phyloP scores from a whole-genome alignment of 228 moss, liverwort and hornwort genomes.

The Sphagnum fallax region DNA sequence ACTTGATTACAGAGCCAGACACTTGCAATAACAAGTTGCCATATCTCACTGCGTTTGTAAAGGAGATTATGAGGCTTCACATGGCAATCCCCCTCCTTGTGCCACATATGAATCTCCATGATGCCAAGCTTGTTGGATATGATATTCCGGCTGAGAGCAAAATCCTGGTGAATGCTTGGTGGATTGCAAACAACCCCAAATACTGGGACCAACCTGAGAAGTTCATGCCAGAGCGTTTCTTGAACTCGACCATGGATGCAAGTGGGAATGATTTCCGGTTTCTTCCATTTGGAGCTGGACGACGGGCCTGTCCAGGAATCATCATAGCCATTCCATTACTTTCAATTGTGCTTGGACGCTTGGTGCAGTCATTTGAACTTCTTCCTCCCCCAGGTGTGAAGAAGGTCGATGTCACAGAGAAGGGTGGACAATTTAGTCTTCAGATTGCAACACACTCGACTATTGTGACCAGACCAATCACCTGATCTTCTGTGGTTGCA shows the following conservation, averaged over 20 bases:
- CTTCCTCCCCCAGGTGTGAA: slow-evolving; percentile 49
- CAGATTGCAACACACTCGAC: slow-evolving; percentile 45
- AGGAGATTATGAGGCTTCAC: slow-evolving; percentile 73
- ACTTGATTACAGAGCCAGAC: slow-evolving; percentile 59
- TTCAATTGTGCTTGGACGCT: slow-evolving; percentile 45
- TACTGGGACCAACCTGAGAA: slow-evolving; percentile 63
- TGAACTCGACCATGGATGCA: slow-evolving; percentile 56
- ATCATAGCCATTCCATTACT: slow-evolving; percentile 62
- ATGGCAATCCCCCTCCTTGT: slow-evolving; percentile 81
- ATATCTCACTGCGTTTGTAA: slow-evolving; percentile 62
- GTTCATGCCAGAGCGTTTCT: slow-evolving; percentile 71
- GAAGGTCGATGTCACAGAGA: slow-evolving; percentile 40
- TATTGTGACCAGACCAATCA: slow-evolving; percentile 35
- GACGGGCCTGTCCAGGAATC: slow-evolving; percentile 67
- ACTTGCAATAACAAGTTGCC: slow-evolving; percentile 55
- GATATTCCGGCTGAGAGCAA: slow-evolving; percentile 85
- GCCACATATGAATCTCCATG: slow-evolving; percentile 73
- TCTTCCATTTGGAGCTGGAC: slow-evolving; percentile 57
- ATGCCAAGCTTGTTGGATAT: slow-evolving; percentile 61
- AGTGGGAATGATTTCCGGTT: slow-evolving; percentile 71
- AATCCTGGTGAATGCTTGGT: slow-evolving; percentile 87
- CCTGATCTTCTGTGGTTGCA: not conserved
- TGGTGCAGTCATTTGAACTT: slow-evolving; percentile 48
- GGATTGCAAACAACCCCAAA: slow-evolving; percentile 71
- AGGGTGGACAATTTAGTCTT: slow-evolving; percentile 73